phyloP scores from a whole-genome alignment of 2,329 filamentous ascomycete species.

The Alternaria gaisen region DNA sequence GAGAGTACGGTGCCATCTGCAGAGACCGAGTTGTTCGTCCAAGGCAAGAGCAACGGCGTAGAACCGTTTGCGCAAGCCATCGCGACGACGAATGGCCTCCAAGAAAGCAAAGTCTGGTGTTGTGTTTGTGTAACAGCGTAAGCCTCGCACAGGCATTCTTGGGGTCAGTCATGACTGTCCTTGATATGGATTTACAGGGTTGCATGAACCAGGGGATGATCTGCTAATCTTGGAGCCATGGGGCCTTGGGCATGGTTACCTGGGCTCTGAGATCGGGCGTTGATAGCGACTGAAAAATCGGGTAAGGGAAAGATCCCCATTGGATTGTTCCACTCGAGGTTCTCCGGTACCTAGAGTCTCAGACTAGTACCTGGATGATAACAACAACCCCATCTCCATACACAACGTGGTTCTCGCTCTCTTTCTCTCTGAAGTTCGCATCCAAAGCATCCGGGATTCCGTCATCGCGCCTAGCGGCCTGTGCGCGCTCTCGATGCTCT shows the following conservation, averaged over 20 bases:
- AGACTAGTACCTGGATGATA: slow-evolving; percentile 3
- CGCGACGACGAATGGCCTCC: slow-evolving; percentile 4
- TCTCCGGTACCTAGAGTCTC: slow-evolving; percentile 5
- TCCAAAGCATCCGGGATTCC: neutral
- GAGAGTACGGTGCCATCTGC: slow-evolving; percentile 21
- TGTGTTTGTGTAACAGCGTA: neutral
- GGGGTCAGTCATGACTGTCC: slow-evolving; percentile 7
- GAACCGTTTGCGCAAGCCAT: slow-evolving; percentile 31
- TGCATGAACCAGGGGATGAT: slow-evolving; percentile 12
- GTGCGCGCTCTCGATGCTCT: neutral
- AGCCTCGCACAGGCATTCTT: neutral
- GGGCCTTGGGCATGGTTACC: slow-evolving; percentile 14
- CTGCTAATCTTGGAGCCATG: slow-evolving; percentile 5
- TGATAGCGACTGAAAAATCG: slow-evolving; percentile 7
- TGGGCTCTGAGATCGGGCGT: slow-evolving; percentile 18
- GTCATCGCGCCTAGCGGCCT: neutral
- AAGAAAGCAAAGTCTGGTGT: neutral
- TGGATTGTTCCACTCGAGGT: neutral
- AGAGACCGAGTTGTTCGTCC: slow-evolving; percentile 28
- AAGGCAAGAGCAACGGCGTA: slow-evolving; percentile 25
- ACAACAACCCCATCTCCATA: neutral
- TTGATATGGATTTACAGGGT: slow-evolving; percentile 16
- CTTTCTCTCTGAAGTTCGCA: neutral
- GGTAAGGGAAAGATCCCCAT: slow-evolving; percentile 7
- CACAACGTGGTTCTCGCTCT: neutral